Evolutionary conservation across 805 yeast genomes (phyloP).

Genomic region (Millerozyma acaciae): DNA sequence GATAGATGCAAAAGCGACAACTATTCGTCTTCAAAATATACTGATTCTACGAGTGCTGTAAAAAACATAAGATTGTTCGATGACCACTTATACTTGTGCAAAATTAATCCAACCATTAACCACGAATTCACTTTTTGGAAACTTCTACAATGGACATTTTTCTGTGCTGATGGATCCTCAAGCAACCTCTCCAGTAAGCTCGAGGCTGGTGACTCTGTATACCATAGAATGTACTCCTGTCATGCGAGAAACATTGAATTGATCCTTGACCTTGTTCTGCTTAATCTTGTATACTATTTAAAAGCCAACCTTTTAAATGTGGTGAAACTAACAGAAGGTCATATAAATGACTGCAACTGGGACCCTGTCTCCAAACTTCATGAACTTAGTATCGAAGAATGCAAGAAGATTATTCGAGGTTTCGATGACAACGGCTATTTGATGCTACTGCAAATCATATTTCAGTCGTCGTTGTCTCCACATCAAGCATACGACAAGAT

Average conservation of each 20-base stretch:
- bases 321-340: background rate
- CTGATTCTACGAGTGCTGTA: background rate
- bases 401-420: too few relatives aligned
- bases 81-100: conserved; percentile 23
- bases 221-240: conserved; percentile 21
- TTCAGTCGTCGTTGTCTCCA: too few relatives aligned
- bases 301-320: conserved; percentile 2
- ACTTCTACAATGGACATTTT: conserved; percentile 32
- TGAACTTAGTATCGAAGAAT: too few relatives aligned
- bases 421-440: too few relatives aligned
- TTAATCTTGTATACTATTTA: conserved; percentile 10
- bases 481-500: too few relatives aligned
- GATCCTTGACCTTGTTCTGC: conserved; percentile 18
- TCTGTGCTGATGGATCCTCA: conserved; percentile 29
- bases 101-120: conserved; percentile 18
- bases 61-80: conserved; percentile 17
- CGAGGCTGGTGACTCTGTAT: too few relatives aligned
- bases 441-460: too few relatives aligned
- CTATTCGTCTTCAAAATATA: background rate
- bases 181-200: too few relatives aligned
- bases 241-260: conserved; percentile 17
- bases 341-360: too few relatives aligned
- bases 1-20: too few relatives aligned
- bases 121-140: conserved; percentile 25
- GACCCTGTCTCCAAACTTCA: too few relatives aligned